Percentiles rank a stretch among this genome's conserved stretches.
Evolutionary conservation across 768 basidiomycete genomes (phyloP).

Genomic region (Mycena belliarum): DNA sequence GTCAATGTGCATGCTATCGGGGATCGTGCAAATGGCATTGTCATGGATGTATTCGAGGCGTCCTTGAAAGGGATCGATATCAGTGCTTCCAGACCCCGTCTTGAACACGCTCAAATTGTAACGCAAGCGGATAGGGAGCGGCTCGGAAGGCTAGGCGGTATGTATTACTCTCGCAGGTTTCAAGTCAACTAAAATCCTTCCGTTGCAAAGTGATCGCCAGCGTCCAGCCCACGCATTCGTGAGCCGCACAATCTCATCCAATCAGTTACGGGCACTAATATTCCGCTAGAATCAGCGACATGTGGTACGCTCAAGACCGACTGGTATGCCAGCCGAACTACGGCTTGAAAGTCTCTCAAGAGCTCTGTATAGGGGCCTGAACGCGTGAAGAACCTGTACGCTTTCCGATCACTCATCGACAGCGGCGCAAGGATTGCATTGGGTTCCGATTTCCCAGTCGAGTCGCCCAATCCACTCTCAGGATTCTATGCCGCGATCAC

Average conservation of each 20-base stretch:
- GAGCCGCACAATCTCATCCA: constrained; percentile 35
- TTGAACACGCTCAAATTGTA: constrained; percentile 93
- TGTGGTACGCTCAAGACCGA: constrained; percentile 87
- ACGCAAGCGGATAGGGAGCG: constrained; percentile 73
- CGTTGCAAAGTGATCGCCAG: constrained; percentile 74
- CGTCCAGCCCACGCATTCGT: constrained; percentile 89
- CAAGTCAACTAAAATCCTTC: too few relatives aligned
- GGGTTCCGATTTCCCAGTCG: constrained; percentile 91
- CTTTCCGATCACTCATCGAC: constrained; percentile 74
- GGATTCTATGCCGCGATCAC: constrained; percentile 90
- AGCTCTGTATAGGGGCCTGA: constrained; percentile 67
- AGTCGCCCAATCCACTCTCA: constrained; percentile 78
- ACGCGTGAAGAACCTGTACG: constrained; percentile 83
- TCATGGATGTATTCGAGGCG: constrained; percentile 80
- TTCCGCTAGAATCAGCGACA: constrained; percentile 68
- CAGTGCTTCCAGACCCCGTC: constrained; percentile 67
- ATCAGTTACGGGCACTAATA: background rate
- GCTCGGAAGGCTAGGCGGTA: constrained; percentile 79
- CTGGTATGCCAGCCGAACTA: constrained; percentile 44
- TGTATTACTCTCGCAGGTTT: constrained; percentile 23
- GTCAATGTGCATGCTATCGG: constrained; percentile 89
- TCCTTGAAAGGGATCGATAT: constrained; percentile 63
- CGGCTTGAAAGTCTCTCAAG: background rate
- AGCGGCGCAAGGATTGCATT: constrained; percentile 69
- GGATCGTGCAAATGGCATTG: constrained; percentile 83